A percentile compares a stretch with the other conserved stretches of the same genome.
Conservation (phyloP, 148 eudicot genomes). For the Dysphania ambrosioides region DNA sequence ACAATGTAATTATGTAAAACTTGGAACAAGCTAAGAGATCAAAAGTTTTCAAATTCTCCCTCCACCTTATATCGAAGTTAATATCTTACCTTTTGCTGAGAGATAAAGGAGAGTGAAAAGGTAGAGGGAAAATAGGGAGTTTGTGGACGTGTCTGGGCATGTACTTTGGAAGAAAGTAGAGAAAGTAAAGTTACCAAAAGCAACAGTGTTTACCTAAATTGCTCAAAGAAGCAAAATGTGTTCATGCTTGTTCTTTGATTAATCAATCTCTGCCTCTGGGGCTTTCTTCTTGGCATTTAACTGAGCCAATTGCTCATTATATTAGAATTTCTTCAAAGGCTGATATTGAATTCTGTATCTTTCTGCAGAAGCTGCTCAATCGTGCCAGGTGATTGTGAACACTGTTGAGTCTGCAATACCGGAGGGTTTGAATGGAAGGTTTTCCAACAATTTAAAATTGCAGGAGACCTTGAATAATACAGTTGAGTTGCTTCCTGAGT, state of each 20-base stretch:
- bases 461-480: conserved; percentile 62
- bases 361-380: conserved; percentile 87
- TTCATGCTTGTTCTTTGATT: background rate
- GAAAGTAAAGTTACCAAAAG: background rate
- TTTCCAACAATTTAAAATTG: conserved; percentile 53
- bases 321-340: background rate
- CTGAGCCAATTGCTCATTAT: background rate
- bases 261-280: background rate
- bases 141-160: background rate
- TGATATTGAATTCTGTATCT: conserved; percentile 20
- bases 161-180: background rate
- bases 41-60: background rate
- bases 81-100: background rate
- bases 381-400: conserved; percentile 69
- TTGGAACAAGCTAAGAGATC: background rate
- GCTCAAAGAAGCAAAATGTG: background rate
- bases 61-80: background rate
- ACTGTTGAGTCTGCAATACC: conserved; percentile 70
- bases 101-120: background rate
- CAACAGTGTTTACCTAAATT: background rate
- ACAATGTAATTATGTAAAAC: background rate
- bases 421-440: conserved; percentile 62
- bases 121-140: background rate
- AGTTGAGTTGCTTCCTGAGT: conserved; percentile 75
- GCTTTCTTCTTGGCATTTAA: background rate